These are phyloP conservation scores for Mucor indicus DNA, from an alignment of 371 early-diverging fungal species.

Conservation along the genomic window DNA sequence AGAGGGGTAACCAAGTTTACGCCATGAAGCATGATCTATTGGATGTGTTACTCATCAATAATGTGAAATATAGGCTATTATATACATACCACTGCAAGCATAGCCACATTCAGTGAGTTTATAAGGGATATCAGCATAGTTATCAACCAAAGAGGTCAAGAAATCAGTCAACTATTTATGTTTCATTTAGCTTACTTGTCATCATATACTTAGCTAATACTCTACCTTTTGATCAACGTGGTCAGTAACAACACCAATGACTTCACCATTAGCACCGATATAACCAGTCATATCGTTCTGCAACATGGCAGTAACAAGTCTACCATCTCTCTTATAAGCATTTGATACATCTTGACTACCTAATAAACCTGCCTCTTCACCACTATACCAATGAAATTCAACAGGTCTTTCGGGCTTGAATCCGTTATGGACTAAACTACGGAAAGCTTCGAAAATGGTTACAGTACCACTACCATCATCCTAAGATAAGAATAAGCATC, in stretches of 20 bases:
- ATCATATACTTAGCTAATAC: neutral
- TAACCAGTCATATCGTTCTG: constrained; percentile 85
- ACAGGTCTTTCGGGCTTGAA: constrained; percentile 81
- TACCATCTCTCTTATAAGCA: constrained; percentile 55
- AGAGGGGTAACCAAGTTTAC: constrained; percentile 78
- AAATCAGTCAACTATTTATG: constrained; percentile 67
- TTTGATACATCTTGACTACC: constrained; percentile 88
- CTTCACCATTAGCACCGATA: constrained; percentile 55
- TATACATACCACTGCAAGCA: constrained; percentile 53
- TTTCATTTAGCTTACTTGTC: too few species aligned
- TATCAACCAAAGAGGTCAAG: constrained; percentile 46
- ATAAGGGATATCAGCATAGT: constrained; percentile 54
- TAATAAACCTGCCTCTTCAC: constrained; percentile 83
- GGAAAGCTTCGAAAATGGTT: constrained; percentile 86
- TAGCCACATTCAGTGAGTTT: constrained; percentile 71
- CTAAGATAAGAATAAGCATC: constrained; percentile 21
- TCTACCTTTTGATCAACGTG: constrained; percentile 60
- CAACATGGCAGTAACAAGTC: constrained; percentile 74
- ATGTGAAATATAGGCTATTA: too few species aligned
- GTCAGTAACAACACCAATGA: constrained; percentile 85
- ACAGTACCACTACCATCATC: constrained; percentile 91
- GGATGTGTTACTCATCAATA: too few species aligned
- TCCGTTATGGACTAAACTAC: constrained; percentile 61
- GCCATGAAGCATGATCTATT: constrained; percentile 95
- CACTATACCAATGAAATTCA: constrained; percentile 96